Percentiles rank a stretch among this genome's conserved stretches.
These are phyloP conservation scores for Rhodotorula sp. DNA, from an alignment of 1,284 basidiomycete species.

Conservation along the genomic window DNA sequence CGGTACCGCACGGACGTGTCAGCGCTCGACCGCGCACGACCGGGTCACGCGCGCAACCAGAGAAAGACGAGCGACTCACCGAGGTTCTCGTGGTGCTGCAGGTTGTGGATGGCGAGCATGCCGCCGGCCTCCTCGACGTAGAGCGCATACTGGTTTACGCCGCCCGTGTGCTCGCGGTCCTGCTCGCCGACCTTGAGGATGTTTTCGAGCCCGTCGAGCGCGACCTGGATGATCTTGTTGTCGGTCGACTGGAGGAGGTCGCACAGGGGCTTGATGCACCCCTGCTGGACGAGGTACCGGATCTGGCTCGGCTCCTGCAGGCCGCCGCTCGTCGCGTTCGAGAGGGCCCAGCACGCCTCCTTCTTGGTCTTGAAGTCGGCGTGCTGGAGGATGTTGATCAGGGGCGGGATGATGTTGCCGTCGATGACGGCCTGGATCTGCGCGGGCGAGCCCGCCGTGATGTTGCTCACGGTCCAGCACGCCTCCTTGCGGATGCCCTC, in stretches of 20 bases:
- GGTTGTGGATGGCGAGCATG: conserved; percentile 97
- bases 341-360: conserved; percentile 99
- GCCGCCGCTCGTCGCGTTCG: conserved; percentile 97
- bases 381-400: conserved; percentile 96
- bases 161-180: conserved; percentile 82
- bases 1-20: too few relatives aligned
- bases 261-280: conserved; percentile 98
- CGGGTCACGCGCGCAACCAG: neutral
- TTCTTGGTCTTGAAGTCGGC: conserved; percentile 99
- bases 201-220: conserved; percentile 97
- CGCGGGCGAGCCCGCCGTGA: conserved; percentile 93
- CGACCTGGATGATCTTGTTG: conserved; percentile 99
- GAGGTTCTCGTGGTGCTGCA: conserved; percentile 91
- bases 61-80: conserved; percentile 57
- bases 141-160: conserved; percentile 87
- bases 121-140: conserved; percentile 98
- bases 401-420: conserved; percentile 85
- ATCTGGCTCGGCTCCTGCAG: conserved; percentile 96
- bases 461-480: conserved; percentile 99
- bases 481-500: conserved; percentile 93
- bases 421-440: conserved; percentile 85
- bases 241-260: conserved; percentile 97
- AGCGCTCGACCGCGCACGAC: neutral
- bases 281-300: conserved; percentile 94
- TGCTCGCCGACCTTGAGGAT: conserved; percentile 97